These are phyloP conservation scores for Cubamyces sp. DNA, from an alignment of 768 basidiomycete genomes.

Conservation along the genomic window DNA sequence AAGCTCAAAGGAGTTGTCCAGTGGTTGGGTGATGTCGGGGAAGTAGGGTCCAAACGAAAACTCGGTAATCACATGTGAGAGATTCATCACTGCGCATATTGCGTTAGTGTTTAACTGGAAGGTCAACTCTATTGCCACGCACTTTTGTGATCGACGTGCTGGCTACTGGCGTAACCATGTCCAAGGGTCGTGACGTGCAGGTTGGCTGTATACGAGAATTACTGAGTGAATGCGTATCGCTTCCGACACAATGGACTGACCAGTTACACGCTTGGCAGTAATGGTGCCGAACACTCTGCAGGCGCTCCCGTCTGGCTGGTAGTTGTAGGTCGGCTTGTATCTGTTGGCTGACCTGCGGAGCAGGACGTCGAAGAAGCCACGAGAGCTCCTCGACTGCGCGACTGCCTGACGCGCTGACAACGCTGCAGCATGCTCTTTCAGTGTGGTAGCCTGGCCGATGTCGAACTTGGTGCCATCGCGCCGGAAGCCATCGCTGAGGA, in stretches of 20 bases:
- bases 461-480: conserved; percentile 89
- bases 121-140: conserved; percentile 37
- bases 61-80: conserved; percentile 95
- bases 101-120: not conserved
- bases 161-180: conserved; percentile 87
- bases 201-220: conserved; percentile 57
- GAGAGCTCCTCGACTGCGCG: conserved; percentile 72
- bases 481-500: conserved; percentile 76
- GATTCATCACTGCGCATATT: conserved; percentile 77
- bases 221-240: not conserved
- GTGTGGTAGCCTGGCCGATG: conserved; percentile 73
- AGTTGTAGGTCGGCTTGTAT: conserved; percentile 76
- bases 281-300: conserved; percentile 88
- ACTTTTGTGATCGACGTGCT: conserved; percentile 90
- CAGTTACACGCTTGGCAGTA: conserved; percentile 87
- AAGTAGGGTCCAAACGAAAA: conserved; percentile 97
- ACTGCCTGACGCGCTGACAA: conserved; percentile 74
- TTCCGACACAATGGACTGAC: conserved; percentile 40
- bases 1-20: conserved; percentile 87
- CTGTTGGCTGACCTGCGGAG: conserved; percentile 47
- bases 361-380: conserved; percentile 69
- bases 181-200: conserved; percentile 93
- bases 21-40: conserved; percentile 92
- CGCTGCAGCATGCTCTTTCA: conserved; percentile 69
- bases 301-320: conserved; percentile 68